Conservation (phyloP, 2,329 filamentous ascomycete genomes). For the Aspergillus candidus region DNA sequence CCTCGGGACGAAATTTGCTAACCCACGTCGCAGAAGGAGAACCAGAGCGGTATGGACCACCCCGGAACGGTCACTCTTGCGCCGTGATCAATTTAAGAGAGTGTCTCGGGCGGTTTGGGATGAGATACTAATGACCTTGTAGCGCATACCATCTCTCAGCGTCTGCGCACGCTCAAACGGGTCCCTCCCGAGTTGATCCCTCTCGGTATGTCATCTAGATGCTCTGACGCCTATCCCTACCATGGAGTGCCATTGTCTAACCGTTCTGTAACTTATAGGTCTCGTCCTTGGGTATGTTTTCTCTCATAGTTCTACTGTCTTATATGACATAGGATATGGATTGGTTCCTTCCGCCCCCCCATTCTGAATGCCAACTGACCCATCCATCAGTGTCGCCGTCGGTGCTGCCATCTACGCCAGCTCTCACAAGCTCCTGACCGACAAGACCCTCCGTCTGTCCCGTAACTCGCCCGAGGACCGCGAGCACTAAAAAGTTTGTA, state of each 20-base stretch:
- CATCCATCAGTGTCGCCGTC: slow-evolving; percentile 55
- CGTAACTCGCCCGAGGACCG: slow-evolving; percentile 55
- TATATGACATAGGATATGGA: slow-evolving; percentile 10
- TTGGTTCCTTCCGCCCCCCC: slow-evolving; percentile 4
- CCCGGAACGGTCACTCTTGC: slow-evolving; percentile 9
- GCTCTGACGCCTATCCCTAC: slow-evolving; percentile 1
- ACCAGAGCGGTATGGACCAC: slow-evolving; percentile 52
- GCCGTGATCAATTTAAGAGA: background rate
- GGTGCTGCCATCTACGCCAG: slow-evolving; percentile 76
- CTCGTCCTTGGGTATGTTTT: slow-evolving; percentile 73
- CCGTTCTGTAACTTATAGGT: slow-evolving; percentile 47
- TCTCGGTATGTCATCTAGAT: slow-evolving; percentile 61
- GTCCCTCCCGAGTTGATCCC: slow-evolving; percentile 92
- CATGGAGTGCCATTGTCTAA: slow-evolving; percentile 16
- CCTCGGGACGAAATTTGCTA: slow-evolving; percentile 28
- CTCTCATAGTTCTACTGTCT: slow-evolving; percentile 2
- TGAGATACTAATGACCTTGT: slow-evolving; percentile 19
- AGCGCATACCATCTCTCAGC: slow-evolving; percentile 97
- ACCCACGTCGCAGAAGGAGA: slow-evolving; percentile 52
- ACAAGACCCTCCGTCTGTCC: slow-evolving; percentile 86
- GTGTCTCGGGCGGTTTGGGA: slow-evolving; percentile 7
- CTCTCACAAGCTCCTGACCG: slow-evolving; percentile 72
- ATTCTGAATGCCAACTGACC: slow-evolving; percentile 19
- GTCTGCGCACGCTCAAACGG: slow-evolving; percentile 79
- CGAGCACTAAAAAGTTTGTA: slow-evolving; percentile 33